phyloP scores from a whole-genome alignment of 306 rosid species.

The Gastrolobium villosum region DNA sequence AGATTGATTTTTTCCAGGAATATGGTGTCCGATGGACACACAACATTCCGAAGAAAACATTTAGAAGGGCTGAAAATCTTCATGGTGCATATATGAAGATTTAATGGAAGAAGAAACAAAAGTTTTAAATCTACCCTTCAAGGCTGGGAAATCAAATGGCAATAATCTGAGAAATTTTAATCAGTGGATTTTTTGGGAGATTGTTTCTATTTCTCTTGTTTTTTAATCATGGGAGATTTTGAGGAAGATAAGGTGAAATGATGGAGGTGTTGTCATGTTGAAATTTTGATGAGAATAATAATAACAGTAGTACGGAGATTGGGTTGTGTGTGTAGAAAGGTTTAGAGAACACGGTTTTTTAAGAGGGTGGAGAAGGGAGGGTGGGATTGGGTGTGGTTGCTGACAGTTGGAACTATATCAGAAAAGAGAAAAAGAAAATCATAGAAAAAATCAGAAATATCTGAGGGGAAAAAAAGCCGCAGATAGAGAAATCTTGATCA shows the following conservation, averaged over 20 bases:
- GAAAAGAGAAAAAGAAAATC: not conserved
- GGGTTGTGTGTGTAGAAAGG: not conserved
- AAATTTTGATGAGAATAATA: not conserved
- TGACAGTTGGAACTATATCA: too few species aligned
- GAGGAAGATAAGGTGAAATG: not conserved
- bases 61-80: constrained; percentile 40
- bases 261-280: not conserved
- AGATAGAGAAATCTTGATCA: not conserved
- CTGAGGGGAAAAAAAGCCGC: not conserved
- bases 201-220: too few species aligned
- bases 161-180: too few species aligned
- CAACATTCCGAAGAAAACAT: constrained; percentile 35
- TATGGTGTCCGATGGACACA: constrained; percentile 48
- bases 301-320: not conserved
- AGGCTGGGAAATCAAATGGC: too few species aligned
- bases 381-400: too few species aligned
- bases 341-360: constrained; percentile 18
- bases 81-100: constrained; percentile 49
- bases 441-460: not conserved
- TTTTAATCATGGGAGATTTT: too few species aligned
- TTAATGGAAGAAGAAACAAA: not conserved
- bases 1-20: constrained; percentile 45
- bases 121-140: too few species aligned
- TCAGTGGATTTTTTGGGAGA: too few species aligned
- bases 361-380: too few species aligned